Base-by-base conservation (phyloP, 2,329 filamentous ascomycete genomes). In the Aspergillus piperis region DNA sequence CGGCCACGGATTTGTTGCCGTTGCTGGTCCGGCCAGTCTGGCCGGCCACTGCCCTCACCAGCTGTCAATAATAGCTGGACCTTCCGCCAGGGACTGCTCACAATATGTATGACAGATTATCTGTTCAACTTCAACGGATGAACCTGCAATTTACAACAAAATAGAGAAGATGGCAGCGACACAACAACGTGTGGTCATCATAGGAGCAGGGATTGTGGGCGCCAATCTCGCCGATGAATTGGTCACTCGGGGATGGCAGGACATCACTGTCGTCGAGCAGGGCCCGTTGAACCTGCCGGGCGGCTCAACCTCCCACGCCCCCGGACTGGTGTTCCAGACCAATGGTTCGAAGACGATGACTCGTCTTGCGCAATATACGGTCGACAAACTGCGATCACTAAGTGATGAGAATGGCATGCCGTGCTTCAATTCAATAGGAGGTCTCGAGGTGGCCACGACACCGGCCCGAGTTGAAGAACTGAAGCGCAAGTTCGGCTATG, bases 231-330 rank as follows among this genome's bases (percentile, higher is more conserved):
- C 86, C 52, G 86, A 88, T 66, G 86, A 88, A 78, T 81, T 88
- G 67, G 80, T 86, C 65, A 78, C 80, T 23, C 81, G 84, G 67
- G 86, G 86, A 77, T 88, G 86, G 85, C 81, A 71, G 57, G 74
- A 88, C 70, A 86, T 88, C 71, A 88, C 86, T 17, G 86, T 88
- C 53, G 75, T 88, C 63, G 86, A 88, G 64, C 86, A 88, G 71
- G 86, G 86, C 0, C 86, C 86, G 2, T 71, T 88, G 64, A 75
- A 79, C 60, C 83, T 88, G 80, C 86, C 86, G 0, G 86, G 86
- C 25, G 86, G 86, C 48, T 88, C 86, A 27, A 88, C 86, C 6
- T 88, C 86, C 6, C 86, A 88, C 64, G 86, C 86, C 4, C 86
- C 86, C 0, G 86, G 86, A 0, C 78, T 88, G 3, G 86, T 88